Evolutionary conservation across 805 yeast genomes (phyloP).

Genomic region (Candida maesae): DNA sequence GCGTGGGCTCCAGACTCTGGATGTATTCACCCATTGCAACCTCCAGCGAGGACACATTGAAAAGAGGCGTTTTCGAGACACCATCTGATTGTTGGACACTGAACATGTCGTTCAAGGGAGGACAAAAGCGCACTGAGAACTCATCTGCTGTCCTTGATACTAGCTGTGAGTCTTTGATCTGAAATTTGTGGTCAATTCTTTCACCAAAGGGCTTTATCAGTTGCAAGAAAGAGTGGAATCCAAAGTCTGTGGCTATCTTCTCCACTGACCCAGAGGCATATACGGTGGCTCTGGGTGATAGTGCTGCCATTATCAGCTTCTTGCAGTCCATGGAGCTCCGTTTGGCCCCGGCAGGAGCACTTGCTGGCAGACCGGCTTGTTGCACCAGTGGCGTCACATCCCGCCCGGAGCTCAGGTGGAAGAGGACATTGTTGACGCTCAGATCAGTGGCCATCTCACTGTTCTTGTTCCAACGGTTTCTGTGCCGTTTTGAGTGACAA

Average conservation of each 20-base stretch:
- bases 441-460: constrained; percentile 16
- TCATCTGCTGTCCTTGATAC: constrained; percentile 46
- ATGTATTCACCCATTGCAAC: constrained; percentile 32
- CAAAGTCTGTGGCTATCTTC: constrained; percentile 36
- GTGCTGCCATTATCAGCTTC: constrained; percentile 34
- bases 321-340: constrained; percentile 26
- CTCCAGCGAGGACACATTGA: constrained; percentile 35
- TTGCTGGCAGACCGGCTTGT: constrained; percentile 4
- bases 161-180: constrained; percentile 48
- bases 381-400: constrained; percentile 17
- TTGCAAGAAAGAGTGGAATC: constrained; percentile 43
- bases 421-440: constrained; percentile 17
- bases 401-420: constrained; percentile 16
- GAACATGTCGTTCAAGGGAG: constrained; percentile 35
- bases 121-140: constrained; percentile 53
- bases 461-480: background rate
- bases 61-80: constrained; percentile 27
- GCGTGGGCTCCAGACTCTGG: constrained; percentile 24
- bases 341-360: constrained; percentile 10
- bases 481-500: background rate
- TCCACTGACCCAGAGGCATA: constrained; percentile 46
- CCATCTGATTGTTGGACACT: constrained; percentile 24
- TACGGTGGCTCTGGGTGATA: constrained; percentile 51
- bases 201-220: constrained; percentile 55
- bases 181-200: constrained; percentile 43